Evolutionary conservation across 495 filamentous ascomycete genomes (phyloP), one percentile per base, ranked within the genome.

Genomic region (Penicillium lagena): DNA sequence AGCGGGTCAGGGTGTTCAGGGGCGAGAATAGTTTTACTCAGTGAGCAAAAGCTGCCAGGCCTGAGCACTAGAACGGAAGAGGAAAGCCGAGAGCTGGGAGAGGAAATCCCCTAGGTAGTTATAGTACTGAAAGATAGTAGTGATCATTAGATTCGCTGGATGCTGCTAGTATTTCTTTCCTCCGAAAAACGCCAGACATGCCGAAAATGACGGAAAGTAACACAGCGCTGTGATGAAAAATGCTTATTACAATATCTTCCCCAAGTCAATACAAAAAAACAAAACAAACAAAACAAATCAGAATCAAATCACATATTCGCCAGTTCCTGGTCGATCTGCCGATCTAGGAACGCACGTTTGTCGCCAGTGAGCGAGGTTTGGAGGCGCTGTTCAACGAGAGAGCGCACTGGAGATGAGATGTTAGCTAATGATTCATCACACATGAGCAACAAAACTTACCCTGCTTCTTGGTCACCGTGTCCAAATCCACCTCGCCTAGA

Each of bases 401-500:
- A 90, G 39, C 88, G 78, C 43, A 93, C 87, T 79, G 45, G 7
- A 39, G 22, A 40, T 46, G 36, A 29, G 13, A 31, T 10, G 46
- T 54, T 57, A 59, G 60, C 45, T 40, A 60, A 37, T 50, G 36
- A 12, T 10, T 34, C 5, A 12, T 7, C 32, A 11, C 27, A 12
- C 33, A 33, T 1, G 34, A 15, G 29, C 13, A 35, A 9, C 15
- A 36, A 28, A 36, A 62, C 70, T 68, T 68, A 73, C 82, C 74
- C 75, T 97, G 93, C 70, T 97, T 98, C 81, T 98, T 98, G 12
- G 93, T 98, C 29, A 98, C 89, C 12, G 75, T 90, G 62, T 98
- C 93, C 14, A 98, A 68, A 67, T 98, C 90, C 2, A 96, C 90
- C 57, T 95, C 91, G n/a, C 77, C 68, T 47, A 98, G 70, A 57